A percentile compares a stretch with the other conserved stretches of the same genome.
Conservation (phyloP, 495 filamentous ascomycete genomes). For the Parmelia sp. region DNA sequence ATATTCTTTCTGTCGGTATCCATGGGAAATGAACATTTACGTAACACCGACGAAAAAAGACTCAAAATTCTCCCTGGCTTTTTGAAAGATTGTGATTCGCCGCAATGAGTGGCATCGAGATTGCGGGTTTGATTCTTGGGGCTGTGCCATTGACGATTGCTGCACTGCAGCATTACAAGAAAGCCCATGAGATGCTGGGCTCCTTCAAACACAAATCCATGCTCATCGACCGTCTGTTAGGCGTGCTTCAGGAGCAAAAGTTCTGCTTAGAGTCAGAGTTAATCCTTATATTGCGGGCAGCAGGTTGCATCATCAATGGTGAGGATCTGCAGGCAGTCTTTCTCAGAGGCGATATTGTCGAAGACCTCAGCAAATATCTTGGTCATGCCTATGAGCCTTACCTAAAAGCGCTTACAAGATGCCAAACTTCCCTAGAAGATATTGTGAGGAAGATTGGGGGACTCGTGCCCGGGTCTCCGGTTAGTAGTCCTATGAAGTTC, state of each 20-base stretch:
- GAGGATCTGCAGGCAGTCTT: background rate
- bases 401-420: conserved; percentile 6
- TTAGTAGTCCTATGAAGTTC: background rate
- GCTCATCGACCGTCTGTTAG: conserved; percentile 8
- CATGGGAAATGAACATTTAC: no score
- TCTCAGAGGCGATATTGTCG: background rate
- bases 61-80: no score
- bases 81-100: no score
- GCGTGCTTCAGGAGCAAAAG: conserved; percentile 19
- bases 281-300: conserved; percentile 6
- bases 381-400: conserved; percentile 8
- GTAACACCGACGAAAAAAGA: no score
- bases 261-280: conserved; percentile 12
- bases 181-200: conserved; percentile 15
- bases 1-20: no score
- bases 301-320: background rate
- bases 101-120: conserved; percentile 35
- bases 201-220: conserved; percentile 6
- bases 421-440: background rate
- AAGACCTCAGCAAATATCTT: conserved; percentile 3
- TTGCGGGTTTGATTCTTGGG: conserved; percentile 40
- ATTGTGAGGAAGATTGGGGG: conserved; percentile 11
- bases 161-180: conserved; percentile 34
- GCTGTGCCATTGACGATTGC: conserved; percentile 35
- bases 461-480: background rate